These are phyloP conservation scores for Nothophytophthora sp. DNA, from an alignment of 352 stramenopile species.

Conservation along the genomic window DNA sequence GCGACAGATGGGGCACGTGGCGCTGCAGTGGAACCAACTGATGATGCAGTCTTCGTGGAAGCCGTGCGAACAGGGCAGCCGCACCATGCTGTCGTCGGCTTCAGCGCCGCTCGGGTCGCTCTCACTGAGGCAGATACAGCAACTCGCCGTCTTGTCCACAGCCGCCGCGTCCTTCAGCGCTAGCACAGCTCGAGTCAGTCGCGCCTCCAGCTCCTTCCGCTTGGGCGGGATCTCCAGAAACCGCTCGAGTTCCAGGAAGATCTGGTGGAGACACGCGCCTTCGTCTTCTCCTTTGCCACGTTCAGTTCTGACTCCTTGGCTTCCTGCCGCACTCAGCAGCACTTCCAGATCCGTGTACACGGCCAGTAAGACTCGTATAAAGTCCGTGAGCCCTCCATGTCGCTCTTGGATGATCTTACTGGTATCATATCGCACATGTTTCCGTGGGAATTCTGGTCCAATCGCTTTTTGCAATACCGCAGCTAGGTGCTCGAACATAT, in stretches of 20 bases:
- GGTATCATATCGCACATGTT: slow-evolving; percentile 32
- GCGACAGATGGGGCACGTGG: slow-evolving; percentile 56
- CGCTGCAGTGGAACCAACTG: slow-evolving; percentile 51
- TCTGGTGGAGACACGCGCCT: slow-evolving; percentile 11
- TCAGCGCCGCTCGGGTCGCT: slow-evolving; percentile 1
- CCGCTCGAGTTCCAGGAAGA: slow-evolving; percentile 22
- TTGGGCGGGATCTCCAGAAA: slow-evolving; percentile 33
- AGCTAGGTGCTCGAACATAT: slow-evolving; percentile 8
- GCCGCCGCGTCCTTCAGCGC: slow-evolving; percentile 12
- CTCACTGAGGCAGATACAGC: slow-evolving; percentile 24
- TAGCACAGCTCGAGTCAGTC: slow-evolving; percentile 18
- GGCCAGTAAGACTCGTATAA: slow-evolving; percentile 15
- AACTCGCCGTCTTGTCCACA: slow-evolving; percentile 1
- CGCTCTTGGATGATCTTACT: slow-evolving; percentile 23
- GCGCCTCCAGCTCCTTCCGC: slow-evolving; percentile 25
- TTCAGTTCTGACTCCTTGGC: no score
- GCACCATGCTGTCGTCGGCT: slow-evolving; percentile 25
- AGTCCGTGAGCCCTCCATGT: slow-evolving; percentile 18
- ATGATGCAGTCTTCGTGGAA: slow-evolving; percentile 70
- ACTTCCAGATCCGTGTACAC: slow-evolving; percentile 30
- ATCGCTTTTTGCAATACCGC: slow-evolving; percentile 11
- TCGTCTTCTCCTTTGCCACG: slow-evolving; percentile 10
- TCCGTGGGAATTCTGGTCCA: slow-evolving; percentile 23
- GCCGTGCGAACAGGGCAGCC: slow-evolving; percentile 42
- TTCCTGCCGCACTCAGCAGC: slow-evolving; percentile 6